Percentiles rank a stretch among this genome's conserved stretches.
Conservation (phyloP, 176 grass and related monocot genomes). For the Musa schizocarpa region DNA sequence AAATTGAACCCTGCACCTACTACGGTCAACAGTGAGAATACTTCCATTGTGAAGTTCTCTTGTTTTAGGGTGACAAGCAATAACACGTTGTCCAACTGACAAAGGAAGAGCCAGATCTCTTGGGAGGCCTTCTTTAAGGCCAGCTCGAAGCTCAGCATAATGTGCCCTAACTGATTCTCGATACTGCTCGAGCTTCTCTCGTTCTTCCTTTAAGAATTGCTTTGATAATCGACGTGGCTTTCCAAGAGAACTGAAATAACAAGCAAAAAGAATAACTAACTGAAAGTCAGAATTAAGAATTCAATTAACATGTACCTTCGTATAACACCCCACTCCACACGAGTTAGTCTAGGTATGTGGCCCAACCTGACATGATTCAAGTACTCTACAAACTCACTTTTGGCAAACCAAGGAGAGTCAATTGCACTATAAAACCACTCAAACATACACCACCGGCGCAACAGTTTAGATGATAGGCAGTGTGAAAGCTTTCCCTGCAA, state of each 20-base stretch:
- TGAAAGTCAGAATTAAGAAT: slow-evolving; percentile 2
- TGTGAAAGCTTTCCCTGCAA: slow-evolving; percentile 68
- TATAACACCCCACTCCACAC: slow-evolving; percentile 94
- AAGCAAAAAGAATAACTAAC: slow-evolving; percentile 21
- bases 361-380: slow-evolving; percentile 91
- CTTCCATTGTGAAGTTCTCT: slow-evolving; percentile 95
- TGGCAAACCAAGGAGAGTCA: slow-evolving; percentile 94
- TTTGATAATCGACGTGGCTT: slow-evolving; percentile 88
- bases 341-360: slow-evolving; percentile 82
- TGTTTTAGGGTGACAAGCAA: slow-evolving; percentile 87
- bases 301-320: slow-evolving; percentile 34
- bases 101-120: slow-evolving; percentile 80
- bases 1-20: slow-evolving; percentile 78
- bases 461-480: slow-evolving; percentile 73
- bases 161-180: slow-evolving; percentile 84
- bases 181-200: slow-evolving; percentile 75
- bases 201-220: slow-evolving; percentile 81
- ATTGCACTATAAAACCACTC: slow-evolving; percentile 99
- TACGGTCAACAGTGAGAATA: slow-evolving; percentile 63
- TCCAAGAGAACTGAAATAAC: slow-evolving; percentile 83
- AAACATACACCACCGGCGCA: slow-evolving; percentile 86
- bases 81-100: slow-evolving; percentile 74
- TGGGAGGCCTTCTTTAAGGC: slow-evolving; percentile 77
- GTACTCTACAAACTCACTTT: slow-evolving; percentile 96
- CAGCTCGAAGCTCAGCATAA: slow-evolving; percentile 73